Percentiles rank a stretch among this genome's conserved stretches.
Conservation (phyloP, 2,329 filamentous ascomycete genomes). For the Zalaria sp. region DNA sequence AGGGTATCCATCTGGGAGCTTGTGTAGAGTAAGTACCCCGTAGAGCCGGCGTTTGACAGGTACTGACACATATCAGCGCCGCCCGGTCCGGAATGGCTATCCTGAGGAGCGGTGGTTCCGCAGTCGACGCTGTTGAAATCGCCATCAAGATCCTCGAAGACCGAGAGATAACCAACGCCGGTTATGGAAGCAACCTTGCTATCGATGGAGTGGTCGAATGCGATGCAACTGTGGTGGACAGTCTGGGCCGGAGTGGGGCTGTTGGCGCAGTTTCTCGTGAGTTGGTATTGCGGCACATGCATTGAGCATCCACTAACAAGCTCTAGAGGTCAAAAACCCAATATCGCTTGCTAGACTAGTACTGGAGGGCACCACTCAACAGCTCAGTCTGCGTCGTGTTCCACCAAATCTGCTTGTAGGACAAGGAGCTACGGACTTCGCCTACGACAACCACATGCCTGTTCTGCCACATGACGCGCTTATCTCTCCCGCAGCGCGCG, state of each 20-base stretch:
- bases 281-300: conserved; percentile 22
- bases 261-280: conserved; percentile 81
- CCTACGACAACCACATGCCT: conserved; percentile 60
- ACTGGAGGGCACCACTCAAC: conserved; percentile 60
- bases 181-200: conserved; percentile 87
- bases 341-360: conserved; percentile 76
- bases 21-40: conserved; percentile 65
- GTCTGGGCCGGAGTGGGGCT: conserved; percentile 79
- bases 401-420: conserved; percentile 87
- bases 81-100: conserved; percentile 72
- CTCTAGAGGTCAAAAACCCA: conserved; percentile 75
- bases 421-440: conserved; percentile 75
- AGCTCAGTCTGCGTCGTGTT: conserved; percentile 73
- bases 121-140: conserved; percentile 79
- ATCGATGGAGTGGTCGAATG: conserved; percentile 87
- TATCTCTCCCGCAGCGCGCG: conserved; percentile 63
- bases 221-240: conserved; percentile 86
- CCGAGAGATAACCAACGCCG: conserved; percentile 89
- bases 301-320: conserved; percentile 6
- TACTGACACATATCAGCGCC: conserved; percentile 43
- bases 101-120: conserved; percentile 62
- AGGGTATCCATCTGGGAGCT: conserved; percentile 67
- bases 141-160: conserved; percentile 83
- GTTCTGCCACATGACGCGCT: conserved; percentile 62
- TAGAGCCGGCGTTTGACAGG: not conserved